Evolutionary conservation across 2,329 filamentous ascomycete genomes (phyloP).

Genomic region (Fusarium coicis): DNA sequence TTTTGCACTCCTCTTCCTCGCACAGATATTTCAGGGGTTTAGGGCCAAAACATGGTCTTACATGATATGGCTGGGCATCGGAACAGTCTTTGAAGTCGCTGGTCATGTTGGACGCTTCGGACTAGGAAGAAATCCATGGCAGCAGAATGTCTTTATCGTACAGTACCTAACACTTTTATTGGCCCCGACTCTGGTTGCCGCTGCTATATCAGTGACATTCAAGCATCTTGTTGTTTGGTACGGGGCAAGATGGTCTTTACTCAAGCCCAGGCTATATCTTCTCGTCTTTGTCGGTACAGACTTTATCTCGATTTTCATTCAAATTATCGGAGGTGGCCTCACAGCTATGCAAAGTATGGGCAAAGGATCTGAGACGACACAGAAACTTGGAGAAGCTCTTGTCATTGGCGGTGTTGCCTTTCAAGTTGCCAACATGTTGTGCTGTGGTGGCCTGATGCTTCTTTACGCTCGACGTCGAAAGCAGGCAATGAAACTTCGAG

Average conservation of each 20-base stretch:
- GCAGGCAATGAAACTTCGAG: not conserved
- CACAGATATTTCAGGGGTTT: slow-evolving; percentile 48
- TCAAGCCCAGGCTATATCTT: slow-evolving; percentile 57
- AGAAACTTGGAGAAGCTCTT: slow-evolving; percentile 27
- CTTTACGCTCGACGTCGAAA: slow-evolving; percentile 22
- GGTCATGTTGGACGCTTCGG: slow-evolving; percentile 56
- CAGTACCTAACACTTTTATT: slow-evolving; percentile 56
- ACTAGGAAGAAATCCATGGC: slow-evolving; percentile 54
- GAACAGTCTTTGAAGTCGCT: slow-evolving; percentile 52
- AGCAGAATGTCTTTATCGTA: slow-evolving; percentile 51
- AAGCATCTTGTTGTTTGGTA: slow-evolving; percentile 58
- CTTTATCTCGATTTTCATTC: slow-evolving; percentile 51
- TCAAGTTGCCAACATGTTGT: slow-evolving; percentile 44
- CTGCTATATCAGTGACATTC: slow-evolving; percentile 58
- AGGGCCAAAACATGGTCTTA: slow-evolving; percentile 53
- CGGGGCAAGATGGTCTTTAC: slow-evolving; percentile 52
- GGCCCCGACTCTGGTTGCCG: slow-evolving; percentile 56
- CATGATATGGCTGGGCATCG: slow-evolving; percentile 50
- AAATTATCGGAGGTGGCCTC: slow-evolving; percentile 35
- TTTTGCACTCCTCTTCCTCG: slow-evolving; percentile 49
- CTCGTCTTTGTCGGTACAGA: slow-evolving; percentile 63
- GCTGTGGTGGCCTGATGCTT: slow-evolving; percentile 33
- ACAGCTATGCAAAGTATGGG: slow-evolving; percentile 17
- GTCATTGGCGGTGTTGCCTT: slow-evolving; percentile 42
- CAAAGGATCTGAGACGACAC: slow-evolving; percentile 9